These are phyloP conservation scores for Chytridium lagenaria DNA, from an alignment of 371 early-diverging fungal genomes.

Conservation along the genomic window DNA sequence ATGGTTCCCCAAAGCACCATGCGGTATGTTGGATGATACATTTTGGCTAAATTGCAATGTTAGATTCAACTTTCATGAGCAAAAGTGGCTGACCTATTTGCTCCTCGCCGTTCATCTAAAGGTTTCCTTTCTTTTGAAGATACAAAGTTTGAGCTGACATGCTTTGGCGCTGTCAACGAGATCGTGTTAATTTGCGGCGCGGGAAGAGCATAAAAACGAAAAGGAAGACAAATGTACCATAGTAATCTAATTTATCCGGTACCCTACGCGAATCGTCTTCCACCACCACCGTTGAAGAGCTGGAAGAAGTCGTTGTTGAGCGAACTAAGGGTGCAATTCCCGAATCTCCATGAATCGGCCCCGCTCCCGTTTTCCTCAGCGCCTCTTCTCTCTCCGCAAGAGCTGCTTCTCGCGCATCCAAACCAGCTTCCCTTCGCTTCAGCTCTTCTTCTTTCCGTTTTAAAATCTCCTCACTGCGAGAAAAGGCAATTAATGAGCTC, in stretches of 20 bases:
- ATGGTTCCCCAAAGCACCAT: too few relatives aligned
- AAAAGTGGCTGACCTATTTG: neutral
- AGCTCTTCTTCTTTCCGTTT: slow-evolving; percentile 42
- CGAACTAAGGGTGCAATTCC: too few relatives aligned
- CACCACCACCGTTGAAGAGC: neutral
- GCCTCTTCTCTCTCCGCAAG: slow-evolving; percentile 32
- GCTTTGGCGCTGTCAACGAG: neutral
- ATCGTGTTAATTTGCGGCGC: too few relatives aligned
- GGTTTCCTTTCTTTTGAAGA: neutral
- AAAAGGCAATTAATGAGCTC: slow-evolving; percentile 37
- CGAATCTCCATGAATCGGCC: neutral
- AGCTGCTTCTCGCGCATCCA: slow-evolving; percentile 36
- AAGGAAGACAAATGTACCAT: neutral
- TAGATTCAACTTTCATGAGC: too few relatives aligned
- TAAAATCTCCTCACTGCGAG: too few relatives aligned
- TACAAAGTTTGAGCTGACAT: neutral
- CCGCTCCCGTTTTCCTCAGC: neutral
- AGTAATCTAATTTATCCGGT: neutral
- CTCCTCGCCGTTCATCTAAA: neutral
- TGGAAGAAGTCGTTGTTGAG: neutral
- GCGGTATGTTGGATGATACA: too few relatives aligned
- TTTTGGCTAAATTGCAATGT: neutral
- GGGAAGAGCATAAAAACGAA: neutral
- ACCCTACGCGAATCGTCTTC: neutral
- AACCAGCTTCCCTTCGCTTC: slow-evolving; percentile 26